Evolutionary conservation across 2,329 filamentous ascomycete genomes (phyloP).

Genomic region (Microdochium paspali): DNA sequence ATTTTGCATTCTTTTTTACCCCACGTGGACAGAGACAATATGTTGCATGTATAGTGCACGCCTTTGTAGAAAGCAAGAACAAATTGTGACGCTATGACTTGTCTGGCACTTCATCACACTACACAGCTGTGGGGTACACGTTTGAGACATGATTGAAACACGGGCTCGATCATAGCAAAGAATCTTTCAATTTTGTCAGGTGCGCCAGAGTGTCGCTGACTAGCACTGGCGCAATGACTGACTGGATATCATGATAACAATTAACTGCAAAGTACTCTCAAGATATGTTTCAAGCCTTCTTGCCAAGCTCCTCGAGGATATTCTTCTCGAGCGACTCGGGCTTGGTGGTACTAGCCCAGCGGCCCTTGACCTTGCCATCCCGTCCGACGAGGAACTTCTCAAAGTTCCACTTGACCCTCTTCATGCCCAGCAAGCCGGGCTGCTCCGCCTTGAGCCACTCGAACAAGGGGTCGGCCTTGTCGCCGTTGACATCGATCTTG

Average conservation of each 20-base stretch:
- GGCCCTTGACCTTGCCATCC: conserved; percentile 74
- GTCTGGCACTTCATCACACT: no score
- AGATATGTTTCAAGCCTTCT: conserved; percentile 35
- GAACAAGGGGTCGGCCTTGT: conserved; percentile 68
- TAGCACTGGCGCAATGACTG: neutral
- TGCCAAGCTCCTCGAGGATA: conserved; percentile 66
- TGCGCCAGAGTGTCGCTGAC: neutral
- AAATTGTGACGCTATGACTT: no score
- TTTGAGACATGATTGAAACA: no score
- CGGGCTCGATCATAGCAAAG: no score
- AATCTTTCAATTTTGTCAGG: neutral
- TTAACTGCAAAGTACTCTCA: no score
- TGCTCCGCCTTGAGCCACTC: conserved; percentile 66
- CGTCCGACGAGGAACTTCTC: conserved; percentile 91
- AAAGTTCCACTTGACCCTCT: conserved; percentile 98
- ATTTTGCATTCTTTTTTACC: no score
- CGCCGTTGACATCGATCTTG: conserved; percentile 92
- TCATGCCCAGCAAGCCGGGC: conserved; percentile 77
- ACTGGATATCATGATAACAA: neutral
- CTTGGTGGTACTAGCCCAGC: conserved; percentile 85
- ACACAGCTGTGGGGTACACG: no score
- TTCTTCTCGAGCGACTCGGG: conserved; percentile 69
- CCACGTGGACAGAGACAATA: no score
- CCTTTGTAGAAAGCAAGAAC: no score
- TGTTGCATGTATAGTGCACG: no score